Base-by-base conservation (phyloP, 345 rosid species). In the Eucalyptus leucophloia region DNA sequence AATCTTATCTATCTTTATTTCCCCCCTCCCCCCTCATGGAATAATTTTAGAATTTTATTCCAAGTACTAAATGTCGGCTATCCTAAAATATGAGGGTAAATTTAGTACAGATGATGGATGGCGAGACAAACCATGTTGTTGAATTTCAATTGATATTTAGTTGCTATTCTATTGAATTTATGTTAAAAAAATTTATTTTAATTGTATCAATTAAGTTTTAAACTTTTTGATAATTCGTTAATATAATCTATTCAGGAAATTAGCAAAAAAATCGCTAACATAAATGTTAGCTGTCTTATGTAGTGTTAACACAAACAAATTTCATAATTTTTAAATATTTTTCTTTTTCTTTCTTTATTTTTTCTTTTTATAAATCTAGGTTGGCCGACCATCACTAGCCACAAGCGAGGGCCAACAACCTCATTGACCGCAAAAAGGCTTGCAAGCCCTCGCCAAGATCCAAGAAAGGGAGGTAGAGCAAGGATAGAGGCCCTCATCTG, bases 121-220 rank as follows among this genome's bases (percentile, higher is more conserved):
- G 62, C 3, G 7, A 56, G 28, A 56, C 6, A 4, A 56, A 56
- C 62, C 6, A 9, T 56, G 6, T 24, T 56, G 12, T 56, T 56
- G 62, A 56, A 56, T 23, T 56, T 56, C 28, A 56, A 18, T 23
- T 9, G 62, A 30, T 56, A 56, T 9, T 56, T 56, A 10, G 30
- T 5, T 56, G 13, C 62, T 23, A 24, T 56, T 24, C 14, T 56
- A 19, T 6, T 56, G 3, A 24, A 56, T 56, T 56, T 56, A 56
- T 56, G 13, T 5, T 56, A 24, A 56, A 56, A 56, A 24, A 4
- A 0, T 56, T 56, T 56, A 24, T 56, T 24, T 56, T 7, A 56
- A 56, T 56, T 24, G 6, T 56, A 56, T 24, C 0, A 56, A 56
- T 56, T 23, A 56, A 56, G 1, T 2, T 56, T 0, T 56, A 0